Base-by-base conservation (phyloP, 2,329 filamentous ascomycete genomes). In the Aspergillus sp. region DNA sequence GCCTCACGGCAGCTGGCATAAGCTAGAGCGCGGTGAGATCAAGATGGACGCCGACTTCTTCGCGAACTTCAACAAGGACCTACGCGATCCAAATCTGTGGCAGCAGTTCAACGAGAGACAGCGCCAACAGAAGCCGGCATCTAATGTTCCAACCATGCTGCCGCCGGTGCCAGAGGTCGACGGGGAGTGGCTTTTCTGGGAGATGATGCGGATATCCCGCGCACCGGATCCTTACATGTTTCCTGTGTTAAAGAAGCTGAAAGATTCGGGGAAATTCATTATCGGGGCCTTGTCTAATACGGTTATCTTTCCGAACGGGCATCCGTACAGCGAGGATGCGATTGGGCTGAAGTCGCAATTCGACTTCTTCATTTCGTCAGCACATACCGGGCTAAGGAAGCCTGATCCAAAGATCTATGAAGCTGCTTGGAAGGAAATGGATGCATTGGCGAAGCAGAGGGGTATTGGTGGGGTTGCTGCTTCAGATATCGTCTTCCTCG, bases 231-330 rank as follows among this genome's bases (percentile, higher is more conserved):
- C 88, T 3, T 86, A 85, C 74, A 93, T 97, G 84, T 88, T 80
- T 53, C 89, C 90, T 0, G 90, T 90, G 1, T 71, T 97, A 36
- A 70, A 81, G 59, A 80, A 76, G 34, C 73, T 98, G 48, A 78
- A 79, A 49, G 74, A 73, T 3, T 82, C 77, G 44, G 78, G 80
- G 1, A 70, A 73, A 48, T 90, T 83, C 55, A 75, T 91, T 32
- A 68, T 97, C 1, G 91, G 83, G 0, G 93, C 90, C 1, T 72
- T 97, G 53, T 90, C 85, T 57, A 97, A 98, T 62, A 97, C 93
- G 0, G 81, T 93, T 28, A 84, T 88, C 27, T 96, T 94, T 59
- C 91, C 90, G 0, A 74, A 77, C 0, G 83, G 77, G 0, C 88
- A 96, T 60, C 71, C 76, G 27, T 83, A 87, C 48, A 77, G 83